Evolutionary conservation across 441 rosid genomes (phyloP).

Genomic region (Arabidopsis lyrata): DNA sequence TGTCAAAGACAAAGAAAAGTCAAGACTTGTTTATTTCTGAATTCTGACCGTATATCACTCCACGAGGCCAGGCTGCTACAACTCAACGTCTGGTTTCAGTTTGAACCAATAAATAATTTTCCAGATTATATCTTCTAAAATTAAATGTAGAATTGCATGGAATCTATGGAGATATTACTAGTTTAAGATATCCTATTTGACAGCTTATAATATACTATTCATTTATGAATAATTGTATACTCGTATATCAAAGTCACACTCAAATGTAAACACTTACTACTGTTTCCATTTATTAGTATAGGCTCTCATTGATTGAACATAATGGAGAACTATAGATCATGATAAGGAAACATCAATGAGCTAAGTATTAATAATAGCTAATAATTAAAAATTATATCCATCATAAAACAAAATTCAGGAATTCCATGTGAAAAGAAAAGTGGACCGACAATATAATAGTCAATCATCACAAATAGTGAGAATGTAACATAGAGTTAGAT

Average conservation of each 20-base stretch:
- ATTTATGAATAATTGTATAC: neutral
- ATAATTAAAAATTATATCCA: slow-evolving; percentile 18
- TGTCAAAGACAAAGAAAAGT: slow-evolving; percentile 44
- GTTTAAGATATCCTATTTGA: neutral
- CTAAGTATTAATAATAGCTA: slow-evolving; percentile 18
- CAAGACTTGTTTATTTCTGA: slow-evolving; percentile 38
- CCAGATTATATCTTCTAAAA: neutral
- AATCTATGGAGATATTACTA: neutral
- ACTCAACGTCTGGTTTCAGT: slow-evolving; percentile 35
- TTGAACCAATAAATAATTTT: slow-evolving; percentile 9
- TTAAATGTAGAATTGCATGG: neutral
- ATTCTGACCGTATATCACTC: slow-evolving; percentile 44
- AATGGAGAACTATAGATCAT: slow-evolving; percentile 24
- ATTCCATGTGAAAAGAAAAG: slow-evolving; percentile 39
- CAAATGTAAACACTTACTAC: slow-evolving; percentile 24
- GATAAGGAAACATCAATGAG: slow-evolving; percentile 27
- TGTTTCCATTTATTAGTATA: slow-evolving; percentile 27
- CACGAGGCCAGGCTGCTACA: slow-evolving; percentile 46
- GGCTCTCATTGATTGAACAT: slow-evolving; percentile 34
- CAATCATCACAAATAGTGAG: slow-evolving; percentile 29
- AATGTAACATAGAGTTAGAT: slow-evolving; percentile 26
- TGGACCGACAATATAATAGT: slow-evolving; percentile 38
- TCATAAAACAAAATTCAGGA: slow-evolving; percentile 13
- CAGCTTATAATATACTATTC: neutral
- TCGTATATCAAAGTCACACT: slow-evolving; percentile 11